Evolutionary conservation across 2,329 filamentous ascomycete genomes (phyloP), one percentile per base, ranked within the genome.

Genomic region (Fusarium sp.): DNA sequence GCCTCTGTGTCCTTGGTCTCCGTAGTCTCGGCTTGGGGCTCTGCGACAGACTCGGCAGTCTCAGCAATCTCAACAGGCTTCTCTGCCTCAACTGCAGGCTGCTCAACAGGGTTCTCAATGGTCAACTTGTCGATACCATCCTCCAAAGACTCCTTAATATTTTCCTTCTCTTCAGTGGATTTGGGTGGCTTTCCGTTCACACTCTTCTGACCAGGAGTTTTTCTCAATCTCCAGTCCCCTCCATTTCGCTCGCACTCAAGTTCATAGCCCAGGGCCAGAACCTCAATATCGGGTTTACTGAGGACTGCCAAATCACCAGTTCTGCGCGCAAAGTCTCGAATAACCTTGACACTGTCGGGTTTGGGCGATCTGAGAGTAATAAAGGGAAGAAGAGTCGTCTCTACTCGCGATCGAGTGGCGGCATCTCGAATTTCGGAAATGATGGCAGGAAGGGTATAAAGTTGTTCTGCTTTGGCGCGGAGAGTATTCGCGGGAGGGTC

Each of bases 221-320:
- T 92, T 65, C 94, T 86, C 78, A 97, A 76, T 62, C 94, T 87
- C 91, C 93, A 97, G 77, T 97, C 90, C 3, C 94, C 94, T n/a
- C 90, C 89, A 77, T 97, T 97, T 61, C 90, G 85, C 82, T 98
- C 94, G 74, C 92, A 92, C 74, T 98, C 95, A n/a, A 98, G 78
- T 78, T 99, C 96, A 78, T 98, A 98, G 1, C 93, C 92, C 57
- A 99, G 83, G 10, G 95, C 96, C 75, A 98, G 83, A 40, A 99
- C 86, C 72, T 97, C 92, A 64, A 98, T 83, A 88, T 99, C 96
- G 2, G 94, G 92, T 76, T 87, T 89, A 80, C 94, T 97, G 61
- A 99, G 83, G 1, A 97, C 95, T 12, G 91, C 88, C 66, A 94
- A 85, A 78, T 99, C 96, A 57, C 96, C 96, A 1, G 96, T 98